phyloP scores from a whole-genome alignment of 305 asterid species.

The Fraxinus platypoda region DNA sequence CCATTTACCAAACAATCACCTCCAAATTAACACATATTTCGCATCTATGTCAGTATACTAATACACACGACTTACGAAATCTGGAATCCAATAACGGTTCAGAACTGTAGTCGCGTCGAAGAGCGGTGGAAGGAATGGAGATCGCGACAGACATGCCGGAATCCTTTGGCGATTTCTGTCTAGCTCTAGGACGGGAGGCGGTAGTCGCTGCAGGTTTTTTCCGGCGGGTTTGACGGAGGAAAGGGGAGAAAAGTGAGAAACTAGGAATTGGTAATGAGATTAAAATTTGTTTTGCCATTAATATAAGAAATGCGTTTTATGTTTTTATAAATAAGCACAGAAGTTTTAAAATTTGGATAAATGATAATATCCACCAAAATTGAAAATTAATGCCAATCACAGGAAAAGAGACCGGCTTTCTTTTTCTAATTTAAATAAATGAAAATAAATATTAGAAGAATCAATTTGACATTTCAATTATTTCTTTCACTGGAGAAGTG shows the following conservation, averaged over 20 bases:
- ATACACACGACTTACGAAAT: slow-evolving; percentile 44
- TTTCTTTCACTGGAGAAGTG: too few relatives aligned
- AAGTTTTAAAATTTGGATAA: background rate
- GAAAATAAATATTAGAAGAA: too few relatives aligned
- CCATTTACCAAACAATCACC: background rate
- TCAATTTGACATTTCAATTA: background rate
- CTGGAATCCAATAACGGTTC: slow-evolving; percentile 64
- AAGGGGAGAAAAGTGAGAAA: slow-evolving; percentile 35
- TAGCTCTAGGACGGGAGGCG: slow-evolving; percentile 25
- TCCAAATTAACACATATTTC: background rate
- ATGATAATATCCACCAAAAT: background rate
- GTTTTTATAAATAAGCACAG: background rate
- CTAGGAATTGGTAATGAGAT: slow-evolving; percentile 32
- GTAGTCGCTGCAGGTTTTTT: slow-evolving; percentile 26
- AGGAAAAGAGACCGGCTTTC: background rate
- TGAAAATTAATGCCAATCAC: background rate
- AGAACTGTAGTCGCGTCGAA: slow-evolving; percentile 48
- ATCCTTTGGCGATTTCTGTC: slow-evolving; percentile 34
- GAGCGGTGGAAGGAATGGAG: slow-evolving; percentile 37
- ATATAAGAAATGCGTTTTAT: background rate
- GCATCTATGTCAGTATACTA: background rate
- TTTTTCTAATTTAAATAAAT: too few relatives aligned
- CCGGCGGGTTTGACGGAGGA: slow-evolving; percentile 38
- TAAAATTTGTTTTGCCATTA: slow-evolving; percentile 35
- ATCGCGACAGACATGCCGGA: slow-evolving; percentile 56